Evolutionary conservation across 495 filamentous ascomycete genomes (phyloP).

Genomic region (Talaromyces liani): DNA sequence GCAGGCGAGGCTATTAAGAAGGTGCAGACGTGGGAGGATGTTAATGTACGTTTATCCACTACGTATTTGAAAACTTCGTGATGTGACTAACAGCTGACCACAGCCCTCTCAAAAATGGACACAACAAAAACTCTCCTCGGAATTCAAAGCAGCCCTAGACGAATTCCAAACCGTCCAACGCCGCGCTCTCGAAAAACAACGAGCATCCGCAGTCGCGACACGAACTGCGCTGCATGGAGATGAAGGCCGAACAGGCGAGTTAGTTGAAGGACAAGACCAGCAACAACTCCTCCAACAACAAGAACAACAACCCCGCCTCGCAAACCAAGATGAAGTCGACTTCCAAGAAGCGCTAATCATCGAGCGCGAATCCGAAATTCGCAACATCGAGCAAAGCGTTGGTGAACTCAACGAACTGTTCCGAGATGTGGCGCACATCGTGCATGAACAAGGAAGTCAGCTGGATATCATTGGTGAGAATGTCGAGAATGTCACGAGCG

Average conservation of each 20-base stretch:
- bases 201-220: constrained; percentile 73
- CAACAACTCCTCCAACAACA: constrained; percentile 56
- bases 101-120: constrained; percentile 90
- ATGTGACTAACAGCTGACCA: constrained; percentile 9
- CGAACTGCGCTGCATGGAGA: constrained; percentile 62
- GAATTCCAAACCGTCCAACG: constrained; percentile 91
- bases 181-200: constrained; percentile 82
- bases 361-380: constrained; percentile 92
- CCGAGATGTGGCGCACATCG: constrained; percentile 92
- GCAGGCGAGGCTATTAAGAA: constrained; percentile 91
- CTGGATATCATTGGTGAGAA: constrained; percentile 86
- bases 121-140: constrained; percentile 85
- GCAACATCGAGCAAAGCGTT: constrained; percentile 93
- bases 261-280: constrained; percentile 26
- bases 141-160: constrained; percentile 77
- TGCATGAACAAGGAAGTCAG: constrained; percentile 84
- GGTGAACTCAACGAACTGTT: constrained; percentile 95
- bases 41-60: constrained; percentile 59
- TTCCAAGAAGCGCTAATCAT: constrained; percentile 95
- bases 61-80: too few relatives aligned
- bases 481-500: constrained; percentile 68
- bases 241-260: constrained; percentile 24
- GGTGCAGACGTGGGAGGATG: constrained; percentile 82
- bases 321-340: constrained; percentile 90
- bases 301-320: constrained; percentile 70